Conservation (phyloP, 2,329 filamentous ascomycete species). For the Alternaria brassicae region DNA sequence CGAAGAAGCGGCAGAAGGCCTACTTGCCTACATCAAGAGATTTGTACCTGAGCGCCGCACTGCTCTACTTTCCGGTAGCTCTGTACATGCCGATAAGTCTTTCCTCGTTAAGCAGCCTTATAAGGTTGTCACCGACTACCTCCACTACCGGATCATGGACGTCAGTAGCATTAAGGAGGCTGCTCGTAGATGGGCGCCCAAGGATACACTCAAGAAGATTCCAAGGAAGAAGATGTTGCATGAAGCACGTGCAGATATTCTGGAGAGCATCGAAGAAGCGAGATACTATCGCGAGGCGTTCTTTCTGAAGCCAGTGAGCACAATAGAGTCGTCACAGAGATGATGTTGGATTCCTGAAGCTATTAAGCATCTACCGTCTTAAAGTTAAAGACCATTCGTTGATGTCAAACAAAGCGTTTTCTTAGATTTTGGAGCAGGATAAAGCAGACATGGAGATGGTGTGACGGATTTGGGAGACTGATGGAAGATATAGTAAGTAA, state of each 20-base stretch:
- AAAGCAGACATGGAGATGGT: background rate
- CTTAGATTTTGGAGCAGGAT: background rate
- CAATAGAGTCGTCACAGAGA: background rate
- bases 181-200: constrained; percentile 76
- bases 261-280: constrained; percentile 95
- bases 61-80: constrained; percentile 87
- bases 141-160: constrained; percentile 91
- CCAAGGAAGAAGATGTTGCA: constrained; percentile 80
- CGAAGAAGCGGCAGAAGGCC: constrained; percentile 71
- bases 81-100: constrained; percentile 84
- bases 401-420: background rate
- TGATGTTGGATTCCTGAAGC: background rate
- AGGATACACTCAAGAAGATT: constrained; percentile 65
- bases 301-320: constrained; percentile 55
- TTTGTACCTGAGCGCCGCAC: constrained; percentile 70
- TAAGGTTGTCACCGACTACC: constrained; percentile 71
- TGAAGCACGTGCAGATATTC: constrained; percentile 84
- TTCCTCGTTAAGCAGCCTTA: constrained; percentile 83
- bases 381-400: background rate
- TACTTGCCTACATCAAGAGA: constrained; percentile 79
- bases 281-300: constrained; percentile 78
- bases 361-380: background rate
- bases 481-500: background rate
- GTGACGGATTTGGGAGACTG: background rate
- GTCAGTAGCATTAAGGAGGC: constrained; percentile 94